phyloP scores from a whole-genome alignment of 73 alveolate genomes.

The Stentor roeselii region DNA sequence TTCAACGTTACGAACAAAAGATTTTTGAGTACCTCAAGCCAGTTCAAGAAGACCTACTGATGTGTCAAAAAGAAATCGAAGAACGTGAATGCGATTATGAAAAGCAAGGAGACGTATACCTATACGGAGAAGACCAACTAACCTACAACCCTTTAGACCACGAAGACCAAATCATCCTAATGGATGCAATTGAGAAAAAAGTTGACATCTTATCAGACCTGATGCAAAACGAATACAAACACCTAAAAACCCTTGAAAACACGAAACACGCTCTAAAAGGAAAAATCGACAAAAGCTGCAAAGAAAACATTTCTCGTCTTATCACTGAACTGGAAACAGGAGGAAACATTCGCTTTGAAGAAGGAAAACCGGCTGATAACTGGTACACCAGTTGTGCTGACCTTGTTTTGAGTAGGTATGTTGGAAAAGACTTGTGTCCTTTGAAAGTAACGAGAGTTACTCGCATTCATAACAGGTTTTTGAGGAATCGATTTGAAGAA shows the following conservation, averaged over 20 bases:
- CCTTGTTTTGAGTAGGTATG: constrained; percentile 44
- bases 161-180: constrained; percentile 35
- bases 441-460: constrained; percentile 60
- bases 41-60: not conserved
- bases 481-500: constrained; percentile 69
- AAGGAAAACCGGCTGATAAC: constrained; percentile 64
- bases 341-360: constrained; percentile 73
- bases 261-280: not conserved
- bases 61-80: not conserved
- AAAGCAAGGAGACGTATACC: constrained; percentile 21
- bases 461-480: constrained; percentile 62
- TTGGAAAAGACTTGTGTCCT: constrained; percentile 49
- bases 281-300: not conserved
- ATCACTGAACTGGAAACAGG: constrained; percentile 90
- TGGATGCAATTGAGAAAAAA: constrained; percentile 30
- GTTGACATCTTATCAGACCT: constrained; percentile 27
- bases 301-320: constrained; percentile 31
- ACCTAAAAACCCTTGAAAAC: constrained; percentile 23
- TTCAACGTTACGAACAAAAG: not conserved
- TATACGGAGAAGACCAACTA: constrained; percentile 26
- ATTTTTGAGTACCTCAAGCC: not conserved
- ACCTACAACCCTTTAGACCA: not conserved
- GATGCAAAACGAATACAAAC: constrained; percentile 34
- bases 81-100: too few relatives aligned
- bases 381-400: constrained; percentile 65